These are phyloP conservation scores for Gautieria morchelliformis DNA, from an alignment of 768 basidiomycete genomes.

Conservation along the genomic window DNA sequence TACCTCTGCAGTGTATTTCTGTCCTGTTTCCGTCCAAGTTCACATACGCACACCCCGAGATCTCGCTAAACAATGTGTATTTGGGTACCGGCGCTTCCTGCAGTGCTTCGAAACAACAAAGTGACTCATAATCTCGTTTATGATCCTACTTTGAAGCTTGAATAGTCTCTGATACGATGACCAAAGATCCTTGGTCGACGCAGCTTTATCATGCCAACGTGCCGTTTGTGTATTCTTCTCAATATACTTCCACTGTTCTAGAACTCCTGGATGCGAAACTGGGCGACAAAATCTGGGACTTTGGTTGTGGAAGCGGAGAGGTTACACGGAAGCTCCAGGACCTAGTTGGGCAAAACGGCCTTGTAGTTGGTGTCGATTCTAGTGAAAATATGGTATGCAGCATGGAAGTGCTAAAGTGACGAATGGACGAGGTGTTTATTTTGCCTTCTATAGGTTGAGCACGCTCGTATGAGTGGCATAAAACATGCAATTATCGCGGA, in stretches of 20 bases:
- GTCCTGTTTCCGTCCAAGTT: too few species aligned
- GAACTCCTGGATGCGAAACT: constrained; percentile 49
- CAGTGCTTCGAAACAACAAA: too few species aligned
- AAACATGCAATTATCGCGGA: constrained; percentile 42
- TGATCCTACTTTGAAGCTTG: too few species aligned
- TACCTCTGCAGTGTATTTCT: too few species aligned
- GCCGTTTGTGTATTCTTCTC: constrained; percentile 53
- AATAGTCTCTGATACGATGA: too few species aligned
- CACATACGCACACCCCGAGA: too few species aligned
- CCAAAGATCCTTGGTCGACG: constrained; percentile 43
- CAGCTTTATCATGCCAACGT: constrained; percentile 52
- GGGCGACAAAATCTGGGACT: constrained; percentile 64
- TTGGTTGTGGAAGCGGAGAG: constrained; percentile 82
- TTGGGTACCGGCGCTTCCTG: too few species aligned
- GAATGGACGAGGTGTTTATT: background rate
- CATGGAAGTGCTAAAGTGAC: background rate
- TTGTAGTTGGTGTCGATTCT: constrained; percentile 60
- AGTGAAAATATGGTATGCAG: constrained; percentile 64
- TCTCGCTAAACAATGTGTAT: too few species aligned
- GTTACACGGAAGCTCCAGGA: constrained; percentile 50
- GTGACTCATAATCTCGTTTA: too few species aligned
- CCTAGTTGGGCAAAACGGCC: constrained; percentile 38
- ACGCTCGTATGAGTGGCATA: constrained; percentile 39
- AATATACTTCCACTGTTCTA: constrained; percentile 39
- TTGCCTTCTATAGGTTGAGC: constrained; percentile 34